A percentile compares a stretch with the other conserved stretches of the same genome.
phyloP scores from a whole-genome alignment of 2,329 filamentous ascomycete species.

The Cercospora berteroae region DNA sequence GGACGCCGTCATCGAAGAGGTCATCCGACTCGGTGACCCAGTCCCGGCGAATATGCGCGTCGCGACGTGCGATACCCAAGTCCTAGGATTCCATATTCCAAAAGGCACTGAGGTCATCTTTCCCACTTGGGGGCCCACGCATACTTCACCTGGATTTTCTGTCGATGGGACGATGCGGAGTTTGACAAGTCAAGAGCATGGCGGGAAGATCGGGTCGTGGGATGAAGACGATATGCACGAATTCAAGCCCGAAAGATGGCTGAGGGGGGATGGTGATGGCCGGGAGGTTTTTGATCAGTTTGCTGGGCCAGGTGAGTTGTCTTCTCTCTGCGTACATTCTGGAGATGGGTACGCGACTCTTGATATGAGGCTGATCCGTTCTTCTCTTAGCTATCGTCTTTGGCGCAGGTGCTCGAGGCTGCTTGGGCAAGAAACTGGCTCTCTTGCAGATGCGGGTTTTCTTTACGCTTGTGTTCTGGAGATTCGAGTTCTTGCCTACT shows the following conservation, averaged over 20 bases:
- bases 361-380: neutral
- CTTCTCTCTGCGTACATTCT: neutral
- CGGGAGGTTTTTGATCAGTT: neutral
- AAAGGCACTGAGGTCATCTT: conserved; percentile 6
- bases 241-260: conserved; percentile 6
- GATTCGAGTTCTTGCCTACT: conserved; percentile 32
- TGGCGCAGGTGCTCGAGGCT: conserved; percentile 6
- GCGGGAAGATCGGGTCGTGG: conserved; percentile 1
- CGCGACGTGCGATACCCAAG: neutral
- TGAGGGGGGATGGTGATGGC: neutral
- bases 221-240: neutral
- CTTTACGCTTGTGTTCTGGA: neutral
- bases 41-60: neutral
- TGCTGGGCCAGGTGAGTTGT: neutral
- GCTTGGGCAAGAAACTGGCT: conserved; percentile 7
- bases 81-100: neutral
- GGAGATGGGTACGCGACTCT: too few relatives aligned
- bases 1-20: neutral
- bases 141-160: neutral
- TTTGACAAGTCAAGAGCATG: neutral
- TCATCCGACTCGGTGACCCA: neutral
- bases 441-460: conserved; percentile 7
- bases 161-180: neutral
- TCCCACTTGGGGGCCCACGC: neutral
- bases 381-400: neutral